Evolutionary conservation across 805 yeast genomes (phyloP).

Genomic region (Saccharomycopsis synnaedendra): DNA sequence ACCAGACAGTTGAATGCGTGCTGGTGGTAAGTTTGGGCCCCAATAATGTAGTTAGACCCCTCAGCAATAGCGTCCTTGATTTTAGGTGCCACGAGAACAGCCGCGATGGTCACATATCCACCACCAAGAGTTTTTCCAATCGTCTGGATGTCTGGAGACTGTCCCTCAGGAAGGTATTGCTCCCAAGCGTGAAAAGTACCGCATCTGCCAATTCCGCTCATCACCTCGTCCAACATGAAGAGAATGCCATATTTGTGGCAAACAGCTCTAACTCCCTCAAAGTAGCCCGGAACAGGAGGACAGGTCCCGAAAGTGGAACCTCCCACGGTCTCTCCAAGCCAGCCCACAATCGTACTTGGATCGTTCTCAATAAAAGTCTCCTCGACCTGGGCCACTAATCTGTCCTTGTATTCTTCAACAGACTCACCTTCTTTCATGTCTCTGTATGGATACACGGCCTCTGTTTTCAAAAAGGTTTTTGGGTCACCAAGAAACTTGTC

Average conservation of each 20-base stretch:
- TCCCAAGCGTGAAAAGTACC: constrained; percentile 40
- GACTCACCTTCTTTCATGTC: constrained; percentile 25
- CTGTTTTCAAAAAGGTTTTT: constrained; percentile 22
- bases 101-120: constrained; percentile 41
- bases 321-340: constrained; percentile 34
- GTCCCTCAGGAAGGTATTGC: constrained; percentile 27
- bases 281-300: constrained; percentile 35
- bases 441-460: constrained; percentile 26
- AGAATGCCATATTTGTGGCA: constrained; percentile 42
- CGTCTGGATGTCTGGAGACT: constrained; percentile 35
- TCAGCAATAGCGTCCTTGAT: constrained; percentile 26
- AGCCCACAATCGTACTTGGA: constrained; percentile 32
- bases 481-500: constrained; percentile 20
- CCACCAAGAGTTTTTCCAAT: constrained; percentile 40
- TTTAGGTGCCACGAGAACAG: constrained; percentile 30
- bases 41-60: constrained; percentile 31
- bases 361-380: constrained; percentile 30
- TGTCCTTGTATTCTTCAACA: constrained; percentile 27
- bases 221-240: constrained; percentile 42
- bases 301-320: constrained; percentile 37
- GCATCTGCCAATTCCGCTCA: constrained; percentile 47
- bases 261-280: constrained; percentile 33
- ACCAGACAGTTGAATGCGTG: constrained; percentile 37
- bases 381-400: constrained; percentile 31
- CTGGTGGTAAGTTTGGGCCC: constrained; percentile 42